Evolutionary conservation across 208 protist genomes (phyloP).

Genomic region (Jaenimonas drosophilae): DNA sequence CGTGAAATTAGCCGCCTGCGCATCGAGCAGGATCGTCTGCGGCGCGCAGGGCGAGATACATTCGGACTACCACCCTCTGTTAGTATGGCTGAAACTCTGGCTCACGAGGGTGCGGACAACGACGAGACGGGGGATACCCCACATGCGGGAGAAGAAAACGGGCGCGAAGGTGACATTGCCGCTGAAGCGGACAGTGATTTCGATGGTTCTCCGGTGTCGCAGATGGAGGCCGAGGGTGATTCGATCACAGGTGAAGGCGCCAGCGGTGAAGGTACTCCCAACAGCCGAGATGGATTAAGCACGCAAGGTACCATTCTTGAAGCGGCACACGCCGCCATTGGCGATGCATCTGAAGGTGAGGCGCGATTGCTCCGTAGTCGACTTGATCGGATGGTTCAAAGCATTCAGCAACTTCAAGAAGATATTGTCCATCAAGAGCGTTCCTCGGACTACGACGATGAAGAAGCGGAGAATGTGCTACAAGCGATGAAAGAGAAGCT

Average conservation of each 20-base stretch:
- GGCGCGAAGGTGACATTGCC: neutral
- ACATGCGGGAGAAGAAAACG: constrained; percentile 5
- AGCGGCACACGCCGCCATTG: neutral
- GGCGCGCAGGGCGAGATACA: constrained; percentile 40
- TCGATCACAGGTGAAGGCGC: neutral
- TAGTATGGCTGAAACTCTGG: constrained; percentile 73
- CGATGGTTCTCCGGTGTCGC: neutral
- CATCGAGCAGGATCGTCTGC: constrained; percentile 81
- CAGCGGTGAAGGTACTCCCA: constrained; percentile 1
- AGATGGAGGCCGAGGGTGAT: constrained; percentile 9
- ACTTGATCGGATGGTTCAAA: constrained; percentile 62
- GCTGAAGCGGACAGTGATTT: neutral
- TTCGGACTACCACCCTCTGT: constrained; percentile 54
- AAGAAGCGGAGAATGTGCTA: constrained; percentile 57
- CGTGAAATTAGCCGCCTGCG: constrained; percentile 67
- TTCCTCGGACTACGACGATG: constrained; percentile 40
- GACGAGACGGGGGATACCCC: constrained; percentile 11
- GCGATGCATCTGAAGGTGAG: constrained; percentile 12
- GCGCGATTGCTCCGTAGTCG: constrained; percentile 43
- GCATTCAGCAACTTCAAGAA: constrained; percentile 74
- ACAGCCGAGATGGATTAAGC: too few relatives aligned
- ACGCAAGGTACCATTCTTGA: too few relatives aligned
- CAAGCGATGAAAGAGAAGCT: constrained; percentile 71
- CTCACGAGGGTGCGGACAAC: constrained; percentile 25
- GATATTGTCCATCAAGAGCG: constrained; percentile 41